Base-by-base conservation (phyloP, 768 basidiomycete species). In the Collybiopsis luxurians region DNA sequence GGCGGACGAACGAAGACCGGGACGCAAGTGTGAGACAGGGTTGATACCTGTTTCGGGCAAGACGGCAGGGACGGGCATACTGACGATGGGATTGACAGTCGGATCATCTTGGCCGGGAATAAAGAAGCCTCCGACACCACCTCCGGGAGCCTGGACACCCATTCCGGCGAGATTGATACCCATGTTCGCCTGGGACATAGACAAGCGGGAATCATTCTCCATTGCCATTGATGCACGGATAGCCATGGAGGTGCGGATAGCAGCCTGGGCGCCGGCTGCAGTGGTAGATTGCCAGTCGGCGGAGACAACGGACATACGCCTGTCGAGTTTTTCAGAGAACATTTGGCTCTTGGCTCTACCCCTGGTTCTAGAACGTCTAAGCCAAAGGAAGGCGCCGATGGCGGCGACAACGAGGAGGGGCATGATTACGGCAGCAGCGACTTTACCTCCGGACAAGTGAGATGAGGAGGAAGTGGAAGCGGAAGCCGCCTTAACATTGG, bases 261-360 rank as follows among this genome's bases (percentile, higher is more conserved):
- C 91, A 31, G 85, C 88, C 21, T 76, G 75, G 0, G 90, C 91
- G 47, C 89, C 90, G 3, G 81, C 85, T 4, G 76, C 73, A 7
- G 86, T 82, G 62, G 91, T 84, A 43, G 79, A 77, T 67, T 86
- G 87, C 90, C 90, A 92, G 64, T 91, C 87, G 19, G 79, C 73
- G 5, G 84, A 86, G 61, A 92, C 89, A 48, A 86, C 89, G 2
- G 84, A 87, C 90, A 93, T 92, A 68, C 90, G 87, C 69, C 83
- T 84, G 73, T 93, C 90, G 68, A 93, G 69, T 10, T 75, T 80
- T 66, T 85, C 78, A 39, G 79, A 83, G 77, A 82, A 93, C 21
- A 76, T 76, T 67, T 73, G 78, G 64, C 81, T 76, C 67, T 87
- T 78, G 27, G 79, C 75, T 55, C 71, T 73, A 49, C 76, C 75